Evolutionary conservation across 805 yeast genomes (phyloP).

Genomic region (Saccharomyces eubayanus): DNA sequence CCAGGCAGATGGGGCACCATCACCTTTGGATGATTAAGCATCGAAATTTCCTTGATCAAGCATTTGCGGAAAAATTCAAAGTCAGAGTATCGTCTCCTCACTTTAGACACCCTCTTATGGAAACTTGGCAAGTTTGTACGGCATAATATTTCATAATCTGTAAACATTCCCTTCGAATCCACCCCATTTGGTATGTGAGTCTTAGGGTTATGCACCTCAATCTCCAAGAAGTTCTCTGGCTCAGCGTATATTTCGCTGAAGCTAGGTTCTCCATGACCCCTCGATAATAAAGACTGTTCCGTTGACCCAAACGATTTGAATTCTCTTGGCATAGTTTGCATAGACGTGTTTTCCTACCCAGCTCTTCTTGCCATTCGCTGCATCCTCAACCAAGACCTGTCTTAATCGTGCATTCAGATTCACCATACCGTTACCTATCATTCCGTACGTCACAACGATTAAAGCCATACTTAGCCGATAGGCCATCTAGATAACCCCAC

Average conservation of each 20-base stretch:
- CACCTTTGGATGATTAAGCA: constrained; percentile 41
- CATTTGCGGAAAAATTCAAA: constrained; percentile 73
- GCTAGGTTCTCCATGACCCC: constrained; percentile 42
- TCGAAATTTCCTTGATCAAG: constrained; percentile 62
- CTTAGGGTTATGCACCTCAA: constrained; percentile 52
- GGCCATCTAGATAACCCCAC: not conserved
- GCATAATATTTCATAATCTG: constrained; percentile 87
- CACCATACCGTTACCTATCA: not conserved
- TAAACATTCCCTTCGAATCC: constrained; percentile 50
- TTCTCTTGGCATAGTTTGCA: constrained; percentile 7
- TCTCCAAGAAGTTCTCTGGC: constrained; percentile 89
- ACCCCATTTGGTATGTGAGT: constrained; percentile 33
- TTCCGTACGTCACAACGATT: not conserved
- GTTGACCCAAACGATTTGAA: constrained; percentile 25
- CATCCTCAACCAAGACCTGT: not conserved
- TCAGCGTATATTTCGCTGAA: constrained; percentile 83
- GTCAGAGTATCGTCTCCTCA: constrained; percentile 83
- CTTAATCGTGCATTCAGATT: not conserved
- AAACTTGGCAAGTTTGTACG: constrained; percentile 89
- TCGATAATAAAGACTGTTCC: constrained; percentile 17
- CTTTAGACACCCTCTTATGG: constrained; percentile 50
- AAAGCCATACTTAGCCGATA: not conserved
- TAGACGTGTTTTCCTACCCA: not conserved
- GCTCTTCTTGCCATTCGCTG: not conserved
- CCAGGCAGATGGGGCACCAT: constrained; percentile 86